These are phyloP conservation scores for Neopestalotiopsis clavispora DNA, from an alignment of 2,329 filamentous ascomycete species.

Conservation along the genomic window DNA sequence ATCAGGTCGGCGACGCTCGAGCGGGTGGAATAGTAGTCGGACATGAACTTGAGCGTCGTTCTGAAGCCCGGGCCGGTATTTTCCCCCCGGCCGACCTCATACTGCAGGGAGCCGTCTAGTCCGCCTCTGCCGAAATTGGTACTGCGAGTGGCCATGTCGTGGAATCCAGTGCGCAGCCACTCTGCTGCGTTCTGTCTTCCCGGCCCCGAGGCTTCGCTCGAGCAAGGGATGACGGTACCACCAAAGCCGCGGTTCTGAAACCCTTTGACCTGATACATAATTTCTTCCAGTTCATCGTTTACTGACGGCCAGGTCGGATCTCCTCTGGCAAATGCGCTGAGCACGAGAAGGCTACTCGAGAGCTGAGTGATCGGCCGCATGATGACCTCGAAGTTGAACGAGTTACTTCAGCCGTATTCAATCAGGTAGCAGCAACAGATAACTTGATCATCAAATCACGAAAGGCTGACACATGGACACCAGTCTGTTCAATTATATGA, in stretches of 20 bases:
- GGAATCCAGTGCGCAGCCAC: constrained; percentile 66
- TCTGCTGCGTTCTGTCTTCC: constrained; percentile 65
- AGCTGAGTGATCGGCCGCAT: constrained; percentile 36
- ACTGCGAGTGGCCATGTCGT: constrained; percentile 65
- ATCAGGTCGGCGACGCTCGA: constrained; percentile 63
- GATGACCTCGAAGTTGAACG: neutral
- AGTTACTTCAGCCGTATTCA: neutral
- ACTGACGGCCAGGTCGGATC: constrained; percentile 65
- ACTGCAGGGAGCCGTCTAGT: constrained; percentile 64
- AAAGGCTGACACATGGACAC: no score
- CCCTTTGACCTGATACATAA: constrained; percentile 63
- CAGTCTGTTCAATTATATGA: no score
- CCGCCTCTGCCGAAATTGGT: constrained; percentile 53
- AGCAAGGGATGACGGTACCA: constrained; percentile 61
- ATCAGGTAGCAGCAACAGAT: no score
- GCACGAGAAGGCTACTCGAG: constrained; percentile 41
- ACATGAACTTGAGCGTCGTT: constrained; percentile 58
- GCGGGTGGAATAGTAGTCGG: constrained; percentile 55
- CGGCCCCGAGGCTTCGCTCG: constrained; percentile 54
- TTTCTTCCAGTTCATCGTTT: constrained; percentile 66
- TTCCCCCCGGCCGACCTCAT: constrained; percentile 59
- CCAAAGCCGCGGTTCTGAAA: constrained; percentile 61
- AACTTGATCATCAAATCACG: no score
- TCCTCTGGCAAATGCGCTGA: constrained; percentile 41
- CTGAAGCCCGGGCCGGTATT: constrained; percentile 61